Base-by-base conservation (phyloP, 1,284 basidiomycete genomes). In the Cutaneotrichosporon sp. region DNA sequence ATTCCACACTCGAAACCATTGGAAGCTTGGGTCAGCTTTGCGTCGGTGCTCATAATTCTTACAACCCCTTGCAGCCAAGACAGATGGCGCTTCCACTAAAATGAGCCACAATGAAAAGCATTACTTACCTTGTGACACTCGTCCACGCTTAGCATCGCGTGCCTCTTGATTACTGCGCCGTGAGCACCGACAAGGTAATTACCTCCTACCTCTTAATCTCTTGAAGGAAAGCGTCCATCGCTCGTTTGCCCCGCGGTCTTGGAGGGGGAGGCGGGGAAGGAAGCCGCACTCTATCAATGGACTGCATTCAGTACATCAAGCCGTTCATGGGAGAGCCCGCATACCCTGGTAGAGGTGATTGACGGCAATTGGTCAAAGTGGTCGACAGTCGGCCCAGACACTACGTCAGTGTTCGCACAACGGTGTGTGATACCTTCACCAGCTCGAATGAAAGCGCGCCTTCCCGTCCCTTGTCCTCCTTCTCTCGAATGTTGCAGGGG, bases 211-310 rank as follows among this genome's bases (percentile, higher is more conserved):
- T 82, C 75, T 96, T 97, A 58, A 96, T 88, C 74, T 94, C 90
- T 64, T 93, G 89, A 42, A 96, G 77, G 69, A 96, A 97, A 3
- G 84, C 76, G 71, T 94, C 91, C 89, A 96, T 96, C 0, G 87
- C 89, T 42, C 91, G 82, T 70, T 90, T 92, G 7, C 92, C 92
- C 68, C 88, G 91, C 0, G 86, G 84, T 65, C 82, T 87, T 0
- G 83, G 79, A 3, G 79, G 67, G 3, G 84, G 82, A 24, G 86
- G 84, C 1, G 81, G 45, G 4, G 55, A 57, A 0, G 49, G 52
- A 10, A 32, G 12, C 8, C 38, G 38, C 22, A 41, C 22, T 16
- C 14, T 41, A 16, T 38, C 33, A 19, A 5, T 43, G 5, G 26
- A 16, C 25, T 12, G 59, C 43, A 47, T 50, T 27, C 22, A 32